A percentile compares a stretch with the other conserved stretches of the same genome.
phyloP scores from a whole-genome alignment of 495 filamentous ascomycete genomes.

The Durotheca rogersii region DNA sequence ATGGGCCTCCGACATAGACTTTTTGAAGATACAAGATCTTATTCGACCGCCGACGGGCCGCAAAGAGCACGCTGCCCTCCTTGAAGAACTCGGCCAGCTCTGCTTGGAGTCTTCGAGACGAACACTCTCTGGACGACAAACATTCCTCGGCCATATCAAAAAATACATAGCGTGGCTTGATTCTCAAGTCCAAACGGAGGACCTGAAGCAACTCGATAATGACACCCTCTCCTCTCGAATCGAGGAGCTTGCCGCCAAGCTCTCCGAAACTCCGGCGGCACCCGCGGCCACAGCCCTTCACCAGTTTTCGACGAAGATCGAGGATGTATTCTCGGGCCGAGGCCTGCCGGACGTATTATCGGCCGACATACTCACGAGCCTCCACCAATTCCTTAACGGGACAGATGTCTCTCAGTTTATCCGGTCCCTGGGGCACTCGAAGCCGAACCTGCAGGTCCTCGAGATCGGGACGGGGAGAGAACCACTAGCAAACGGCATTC shows the following conservation, averaged over 20 bases:
- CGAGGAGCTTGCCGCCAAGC: conserved; percentile 6
- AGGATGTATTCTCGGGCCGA: conserved; percentile 31
- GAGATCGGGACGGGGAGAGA: conserved; percentile 45
- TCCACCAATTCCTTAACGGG: conserved; percentile 30
- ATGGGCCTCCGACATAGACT: conserved; percentile 35
- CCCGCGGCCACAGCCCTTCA: conserved; percentile 11
- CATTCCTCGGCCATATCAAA: conserved; percentile 7
- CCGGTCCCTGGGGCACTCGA: conserved; percentile 22
- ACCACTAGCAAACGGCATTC: conserved; percentile 15
- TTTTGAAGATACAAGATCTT: conserved; percentile 24
- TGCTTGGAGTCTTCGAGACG: conserved; percentile 13
- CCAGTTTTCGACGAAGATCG: conserved; percentile 25
- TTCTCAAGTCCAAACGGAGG: conserved; percentile 9
- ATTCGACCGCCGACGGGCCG: conserved; percentile 19
- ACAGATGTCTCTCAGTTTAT: conserved; percentile 24
- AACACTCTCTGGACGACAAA: conserved; percentile 1
- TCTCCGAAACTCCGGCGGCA: conserved; percentile 18
- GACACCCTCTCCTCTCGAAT: conserved; percentile 6
- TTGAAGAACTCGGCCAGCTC: conserved; percentile 29
- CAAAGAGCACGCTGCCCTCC: background rate
- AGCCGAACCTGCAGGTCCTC: conserved; percentile 35
- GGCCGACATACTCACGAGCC: conserved; percentile 25
- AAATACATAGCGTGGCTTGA: conserved; percentile 27
- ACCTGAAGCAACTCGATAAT: background rate
- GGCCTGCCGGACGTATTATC: conserved; percentile 29